Evolutionary conservation across 305 asterid species (phyloP).

Genomic region (Fraxinus platypoda): DNA sequence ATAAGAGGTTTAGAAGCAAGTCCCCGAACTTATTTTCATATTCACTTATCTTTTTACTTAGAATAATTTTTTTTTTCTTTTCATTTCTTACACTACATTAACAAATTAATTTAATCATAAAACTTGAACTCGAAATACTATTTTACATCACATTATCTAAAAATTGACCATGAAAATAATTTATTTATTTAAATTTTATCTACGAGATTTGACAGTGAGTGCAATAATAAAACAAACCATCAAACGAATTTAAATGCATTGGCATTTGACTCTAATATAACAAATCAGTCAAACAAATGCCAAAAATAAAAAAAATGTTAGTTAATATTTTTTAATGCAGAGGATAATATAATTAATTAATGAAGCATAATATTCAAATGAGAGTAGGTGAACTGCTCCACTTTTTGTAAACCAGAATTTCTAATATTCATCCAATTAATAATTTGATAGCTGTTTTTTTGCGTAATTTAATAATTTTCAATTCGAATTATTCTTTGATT

Average conservation of each 20-base stretch:
- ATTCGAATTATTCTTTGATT: neutral
- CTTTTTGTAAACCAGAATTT: neutral
- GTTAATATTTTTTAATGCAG: neutral
- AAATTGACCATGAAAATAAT: too few species aligned
- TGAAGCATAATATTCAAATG: neutral
- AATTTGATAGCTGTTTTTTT: neutral
- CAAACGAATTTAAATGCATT: neutral
- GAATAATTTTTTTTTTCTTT: too few species aligned
- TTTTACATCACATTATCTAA: neutral
- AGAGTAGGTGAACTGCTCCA: slow-evolving; percentile 1
- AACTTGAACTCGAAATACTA: neutral
- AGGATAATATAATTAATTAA: neutral
- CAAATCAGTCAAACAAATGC: neutral
- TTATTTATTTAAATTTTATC: too few species aligned
- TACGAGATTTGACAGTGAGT: neutral
- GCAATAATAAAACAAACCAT: neutral
- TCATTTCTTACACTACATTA: too few species aligned
- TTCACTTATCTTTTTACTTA: too few species aligned
- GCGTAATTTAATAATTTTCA: too few species aligned
- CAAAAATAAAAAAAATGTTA: neutral
- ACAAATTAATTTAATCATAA: too few species aligned
- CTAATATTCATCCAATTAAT: neutral
- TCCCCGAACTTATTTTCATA: too few species aligned
- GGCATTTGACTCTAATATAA: neutral
- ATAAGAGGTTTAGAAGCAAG: too few species aligned